phyloP scores from a whole-genome alignment of 1,284 basidiomycete genomes.

The Lignosus rhinocerotis region DNA sequence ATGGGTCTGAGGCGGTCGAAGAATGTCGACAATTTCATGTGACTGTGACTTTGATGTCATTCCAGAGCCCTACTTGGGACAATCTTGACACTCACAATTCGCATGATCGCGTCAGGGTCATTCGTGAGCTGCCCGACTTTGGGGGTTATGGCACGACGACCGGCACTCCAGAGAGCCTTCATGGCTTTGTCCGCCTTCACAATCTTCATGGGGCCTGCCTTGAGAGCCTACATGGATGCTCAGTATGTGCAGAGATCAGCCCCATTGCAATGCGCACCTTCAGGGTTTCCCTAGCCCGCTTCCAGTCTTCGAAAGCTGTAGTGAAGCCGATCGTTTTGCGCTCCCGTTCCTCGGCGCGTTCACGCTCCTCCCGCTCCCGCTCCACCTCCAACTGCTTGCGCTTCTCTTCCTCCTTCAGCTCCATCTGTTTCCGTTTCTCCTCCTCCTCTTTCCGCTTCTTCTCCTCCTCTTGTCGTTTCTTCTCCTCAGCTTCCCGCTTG shows the following conservation, averaged over 20 bases:
- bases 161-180: slow-evolving; percentile 58
- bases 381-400: slow-evolving; percentile 42
- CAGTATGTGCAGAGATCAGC: slow-evolving; percentile 2
- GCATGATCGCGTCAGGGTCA: slow-evolving; percentile 65
- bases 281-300: slow-evolving; percentile 58
- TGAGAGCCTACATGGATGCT: slow-evolving; percentile 55
- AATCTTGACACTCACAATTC: slow-evolving; percentile 57
- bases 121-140: slow-evolving; percentile 93
- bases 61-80: slow-evolving; percentile 1
- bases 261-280: slow-evolving; percentile 42
- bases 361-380: slow-evolving; percentile 28
- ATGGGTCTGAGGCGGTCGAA: slow-evolving; percentile 40
- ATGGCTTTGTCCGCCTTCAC: slow-evolving; percentile 67
- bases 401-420: slow-evolving; percentile 39
- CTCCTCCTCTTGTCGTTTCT: slow-evolving; percentile 31
- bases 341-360: slow-evolving; percentile 30
- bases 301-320: slow-evolving; percentile 69
- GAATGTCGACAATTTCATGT: slow-evolving; percentile 59
- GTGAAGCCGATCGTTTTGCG: slow-evolving; percentile 47
- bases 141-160: slow-evolving; percentile 85
- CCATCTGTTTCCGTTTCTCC: slow-evolving; percentile 34
- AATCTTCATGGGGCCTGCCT: slow-evolving; percentile 69
- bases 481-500: slow-evolving; percentile 36
- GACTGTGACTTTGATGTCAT: slow-evolving; percentile 45
- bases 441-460: slow-evolving; percentile 40